A percentile compares a stretch with the other conserved stretches of the same genome.
phyloP scores from a whole-genome alignment of 2,329 filamentous ascomycete species.

The Monilinia fructicola region DNA sequence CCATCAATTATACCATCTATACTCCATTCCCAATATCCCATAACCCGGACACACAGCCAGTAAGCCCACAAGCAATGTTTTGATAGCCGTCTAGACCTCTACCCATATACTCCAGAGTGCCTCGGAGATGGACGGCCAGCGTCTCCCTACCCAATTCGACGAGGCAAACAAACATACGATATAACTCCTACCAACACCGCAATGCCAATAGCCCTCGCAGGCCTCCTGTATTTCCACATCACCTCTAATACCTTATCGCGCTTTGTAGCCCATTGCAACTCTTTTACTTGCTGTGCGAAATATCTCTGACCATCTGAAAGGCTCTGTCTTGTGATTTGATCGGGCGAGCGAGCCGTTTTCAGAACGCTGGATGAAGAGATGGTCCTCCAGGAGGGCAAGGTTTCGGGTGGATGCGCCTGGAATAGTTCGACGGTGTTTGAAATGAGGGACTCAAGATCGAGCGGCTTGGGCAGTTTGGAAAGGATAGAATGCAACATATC shows the following conservation, averaged over 20 bases:
- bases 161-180: constrained; percentile 45
- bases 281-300: constrained; percentile 69
- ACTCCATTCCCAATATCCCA: constrained; percentile 3
- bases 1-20: background rate
- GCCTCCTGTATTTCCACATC: constrained; percentile 64
- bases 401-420: constrained; percentile 66
- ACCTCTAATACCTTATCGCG: constrained; percentile 51
- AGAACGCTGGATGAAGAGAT: constrained; percentile 78
- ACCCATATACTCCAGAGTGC: constrained; percentile 34
- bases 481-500: constrained; percentile 91
- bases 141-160: background rate
- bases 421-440: constrained; percentile 63
- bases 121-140: constrained; percentile 27
- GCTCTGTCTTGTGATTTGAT: constrained; percentile 53
- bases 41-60: background rate
- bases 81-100: background rate
- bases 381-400: constrained; percentile 66
- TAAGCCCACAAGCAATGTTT: background rate
- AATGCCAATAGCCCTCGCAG: constrained; percentile 59
- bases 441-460: constrained; percentile 79
- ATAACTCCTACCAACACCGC: constrained; percentile 66
- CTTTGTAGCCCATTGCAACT: constrained; percentile 67
- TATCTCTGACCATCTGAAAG: constrained; percentile 64
- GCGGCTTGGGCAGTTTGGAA: constrained; percentile 77
- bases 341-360: constrained; percentile 69